Evolutionary conservation across 108 stramenopile genomes (phyloP).

Genomic region (Ochromonas danica): DNA sequence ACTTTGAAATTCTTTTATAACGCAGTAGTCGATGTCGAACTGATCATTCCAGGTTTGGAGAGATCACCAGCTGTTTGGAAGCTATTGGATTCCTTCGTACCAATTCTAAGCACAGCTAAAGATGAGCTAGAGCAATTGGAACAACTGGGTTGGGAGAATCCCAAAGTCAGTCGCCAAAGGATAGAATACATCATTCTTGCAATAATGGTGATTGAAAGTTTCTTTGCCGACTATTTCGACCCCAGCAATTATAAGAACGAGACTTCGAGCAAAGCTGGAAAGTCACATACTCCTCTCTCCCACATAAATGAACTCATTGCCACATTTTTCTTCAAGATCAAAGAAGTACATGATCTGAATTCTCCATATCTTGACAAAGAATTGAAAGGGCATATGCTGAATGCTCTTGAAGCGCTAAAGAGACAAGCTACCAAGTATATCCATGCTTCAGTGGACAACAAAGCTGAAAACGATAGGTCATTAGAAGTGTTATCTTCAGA

Average conservation of each 20-base stretch:
- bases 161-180: background rate
- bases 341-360: conserved; percentile 12
- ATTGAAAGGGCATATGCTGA: background rate
- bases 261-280: background rate
- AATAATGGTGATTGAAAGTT: conserved; percentile 10
- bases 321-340: conserved; percentile 22
- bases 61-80: conserved; percentile 4
- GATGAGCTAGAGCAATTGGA: background rate
- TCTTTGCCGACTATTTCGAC: conserved; percentile 37
- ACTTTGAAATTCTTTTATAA: conserved; percentile 35
- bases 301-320: conserved; percentile 27
- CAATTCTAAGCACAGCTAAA: background rate
- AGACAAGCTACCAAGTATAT: background rate
- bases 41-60: conserved; percentile 35
- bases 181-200: conserved; percentile 3
- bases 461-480: too few species aligned
- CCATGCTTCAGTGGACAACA: background rate
- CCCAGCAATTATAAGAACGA: background rate
- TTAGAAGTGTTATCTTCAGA: too few species aligned
- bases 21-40: conserved; percentile 42
- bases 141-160: conserved; percentile 21
- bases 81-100: background rate
- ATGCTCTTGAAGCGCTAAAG: background rate
- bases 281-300: background rate
- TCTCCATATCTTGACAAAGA: background rate